phyloP scores from a whole-genome alignment of 2,329 filamentous ascomycete genomes.

The Onygenales sp. region DNA sequence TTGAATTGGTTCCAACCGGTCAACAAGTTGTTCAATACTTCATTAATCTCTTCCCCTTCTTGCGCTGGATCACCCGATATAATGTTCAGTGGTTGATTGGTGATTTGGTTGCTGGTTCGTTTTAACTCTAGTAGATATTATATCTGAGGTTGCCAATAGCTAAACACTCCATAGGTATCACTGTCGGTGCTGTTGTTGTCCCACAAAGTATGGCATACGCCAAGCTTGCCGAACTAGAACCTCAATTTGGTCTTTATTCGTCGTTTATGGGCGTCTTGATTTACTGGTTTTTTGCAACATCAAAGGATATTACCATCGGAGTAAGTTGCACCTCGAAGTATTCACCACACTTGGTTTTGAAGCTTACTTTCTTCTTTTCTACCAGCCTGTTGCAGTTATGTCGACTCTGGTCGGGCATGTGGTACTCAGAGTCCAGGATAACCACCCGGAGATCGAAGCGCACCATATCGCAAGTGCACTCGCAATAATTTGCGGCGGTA shows the following conservation, averaged over 20 bases:
- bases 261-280: slow-evolving; percentile 92
- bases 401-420: slow-evolving; percentile 83
- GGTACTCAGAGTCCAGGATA: slow-evolving; percentile 52
- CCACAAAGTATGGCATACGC: slow-evolving; percentile 97
- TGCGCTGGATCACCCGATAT: slow-evolving; percentile 81
- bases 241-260: slow-evolving; percentile 82
- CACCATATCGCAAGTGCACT: slow-evolving; percentile 69
- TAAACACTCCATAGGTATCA: slow-evolving; percentile 43
- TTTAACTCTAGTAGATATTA: slow-evolving; percentile 5
- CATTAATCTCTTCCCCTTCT: slow-evolving; percentile 71
- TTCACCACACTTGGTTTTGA: slow-evolving; percentile 2
- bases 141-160: neutral
- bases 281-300: slow-evolving; percentile 98
- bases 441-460: slow-evolving; percentile 40
- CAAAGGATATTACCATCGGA: slow-evolving; percentile 96
- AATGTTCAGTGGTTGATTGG: slow-evolving; percentile 83
- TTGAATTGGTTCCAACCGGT: slow-evolving; percentile 51
- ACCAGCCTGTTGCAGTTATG: slow-evolving; percentile 83
- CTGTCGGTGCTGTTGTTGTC: slow-evolving; percentile 73
- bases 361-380: slow-evolving; percentile 8
- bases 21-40: slow-evolving; percentile 51
- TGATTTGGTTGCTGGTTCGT: slow-evolving; percentile 75
- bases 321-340: slow-evolving; percentile 42
- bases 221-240: slow-evolving; percentile 65
- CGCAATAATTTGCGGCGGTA: slow-evolving; percentile 64